These are phyloP conservation scores for Centaurea solstitialis DNA, from an alignment of 129 eudicot species.

Conservation along the genomic window DNA sequence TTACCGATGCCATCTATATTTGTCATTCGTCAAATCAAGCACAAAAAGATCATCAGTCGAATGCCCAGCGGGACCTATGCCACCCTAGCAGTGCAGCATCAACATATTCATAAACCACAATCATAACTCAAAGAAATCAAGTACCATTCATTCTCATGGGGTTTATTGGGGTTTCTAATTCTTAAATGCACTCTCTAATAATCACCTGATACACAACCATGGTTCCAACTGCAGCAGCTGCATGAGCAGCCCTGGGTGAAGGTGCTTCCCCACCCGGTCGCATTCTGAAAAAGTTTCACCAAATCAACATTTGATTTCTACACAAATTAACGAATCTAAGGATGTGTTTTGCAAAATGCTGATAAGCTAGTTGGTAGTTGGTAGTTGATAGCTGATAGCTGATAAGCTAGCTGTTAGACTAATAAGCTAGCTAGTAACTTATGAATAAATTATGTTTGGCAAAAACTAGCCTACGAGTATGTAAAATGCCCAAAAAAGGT, in stretches of 20 bases:
- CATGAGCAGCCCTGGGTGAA: slow-evolving; percentile 96
- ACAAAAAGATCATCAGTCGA: slow-evolving; percentile 94
- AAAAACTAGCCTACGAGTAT: no score
- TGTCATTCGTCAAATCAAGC: slow-evolving; percentile 88
- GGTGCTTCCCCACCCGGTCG: slow-evolving; percentile 94
- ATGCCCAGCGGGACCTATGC: slow-evolving; percentile 98
- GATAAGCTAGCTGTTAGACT: no score
- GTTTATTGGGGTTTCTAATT: not conserved
- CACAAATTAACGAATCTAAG: not conserved
- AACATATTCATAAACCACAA: slow-evolving; percentile 24
- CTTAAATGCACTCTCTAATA: slow-evolving; percentile 19
- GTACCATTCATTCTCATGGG: not conserved
- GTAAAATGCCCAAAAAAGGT: no score
- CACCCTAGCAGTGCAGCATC: slow-evolving; percentile 69
- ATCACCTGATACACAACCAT: slow-evolving; percentile 99
- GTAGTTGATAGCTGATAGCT: no score
- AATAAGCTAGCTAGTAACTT: no score
- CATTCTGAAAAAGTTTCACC: slow-evolving; percentile 40
- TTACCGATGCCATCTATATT: slow-evolving; percentile 94
- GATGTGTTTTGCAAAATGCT: no score
- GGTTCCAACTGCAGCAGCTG: slow-evolving; percentile 96
- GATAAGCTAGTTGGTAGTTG: no score
- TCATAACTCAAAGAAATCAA: not conserved
- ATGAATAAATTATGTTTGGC: no score
- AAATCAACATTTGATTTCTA: slow-evolving; percentile 19